Percentiles rank a stretch among this genome's conserved stretches.
These are phyloP conservation scores for Penicillium silybi DNA, from an alignment of 495 filamentous ascomycete species.

Conservation along the genomic window DNA sequence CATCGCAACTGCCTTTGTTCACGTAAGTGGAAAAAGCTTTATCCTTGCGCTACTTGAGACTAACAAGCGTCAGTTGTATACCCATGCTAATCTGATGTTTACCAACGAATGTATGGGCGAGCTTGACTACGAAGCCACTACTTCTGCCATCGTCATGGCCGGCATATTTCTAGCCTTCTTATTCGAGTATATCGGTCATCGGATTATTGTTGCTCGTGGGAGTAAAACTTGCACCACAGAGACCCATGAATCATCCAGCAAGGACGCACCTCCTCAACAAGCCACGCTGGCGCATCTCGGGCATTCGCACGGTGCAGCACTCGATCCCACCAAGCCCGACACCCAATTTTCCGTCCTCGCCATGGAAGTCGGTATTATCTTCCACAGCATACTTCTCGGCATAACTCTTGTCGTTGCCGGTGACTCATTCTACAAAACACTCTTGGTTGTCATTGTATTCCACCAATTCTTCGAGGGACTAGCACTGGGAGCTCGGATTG, in stretches of 20 bases:
- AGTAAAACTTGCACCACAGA: neutral
- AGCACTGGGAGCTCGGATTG: slow-evolving; percentile 70
- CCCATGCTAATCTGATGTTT: slow-evolving; percentile 62
- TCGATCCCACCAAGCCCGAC: slow-evolving; percentile 27
- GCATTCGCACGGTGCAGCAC: slow-evolving; percentile 27
- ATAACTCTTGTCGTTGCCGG: slow-evolving; percentile 36
- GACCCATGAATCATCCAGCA: slow-evolving; percentile 1
- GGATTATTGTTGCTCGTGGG: slow-evolving; percentile 37
- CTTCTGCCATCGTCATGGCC: slow-evolving; percentile 61
- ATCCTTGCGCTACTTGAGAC: neutral
- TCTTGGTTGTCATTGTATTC: slow-evolving; percentile 70
- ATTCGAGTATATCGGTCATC: slow-evolving; percentile 54
- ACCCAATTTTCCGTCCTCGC: slow-evolving; percentile 57
- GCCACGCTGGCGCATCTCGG: slow-evolving; percentile 18
- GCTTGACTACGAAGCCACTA: slow-evolving; percentile 56
- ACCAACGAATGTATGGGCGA: slow-evolving; percentile 57
- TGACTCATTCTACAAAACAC: slow-evolving; percentile 57
- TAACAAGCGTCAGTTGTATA: slow-evolving; percentile 49
- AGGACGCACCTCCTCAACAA: slow-evolving; percentile 5
- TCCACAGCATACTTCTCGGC: slow-evolving; percentile 57
- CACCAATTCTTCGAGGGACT: slow-evolving; percentile 68
- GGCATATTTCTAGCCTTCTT: slow-evolving; percentile 61
- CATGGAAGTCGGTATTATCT: slow-evolving; percentile 67
- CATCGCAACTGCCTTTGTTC: slow-evolving; percentile 66
- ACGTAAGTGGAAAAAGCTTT: slow-evolving; percentile 38